These are phyloP conservation scores for Udeniomyces megalosporus DNA, from an alignment of 768 basidiomycete genomes.

Conservation along the genomic window DNA sequence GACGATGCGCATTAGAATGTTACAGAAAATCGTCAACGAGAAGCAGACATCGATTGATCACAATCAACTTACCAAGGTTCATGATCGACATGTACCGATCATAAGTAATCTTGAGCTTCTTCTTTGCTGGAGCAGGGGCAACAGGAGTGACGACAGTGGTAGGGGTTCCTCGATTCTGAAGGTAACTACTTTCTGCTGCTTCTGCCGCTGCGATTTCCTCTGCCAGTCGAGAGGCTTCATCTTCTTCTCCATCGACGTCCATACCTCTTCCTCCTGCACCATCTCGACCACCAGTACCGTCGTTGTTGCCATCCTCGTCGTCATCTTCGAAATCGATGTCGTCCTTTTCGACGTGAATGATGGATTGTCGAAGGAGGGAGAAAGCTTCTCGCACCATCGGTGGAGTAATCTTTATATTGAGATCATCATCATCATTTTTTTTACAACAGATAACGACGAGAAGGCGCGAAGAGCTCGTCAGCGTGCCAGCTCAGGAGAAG, in stretches of 20 bases:
- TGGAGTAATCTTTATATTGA: constrained; percentile 55
- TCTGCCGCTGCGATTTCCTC: constrained; percentile 42
- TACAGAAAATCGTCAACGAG: not conserved
- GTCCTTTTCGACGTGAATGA: constrained; percentile 98
- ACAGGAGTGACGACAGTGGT: constrained; percentile 28
- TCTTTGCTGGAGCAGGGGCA: constrained; percentile 31
- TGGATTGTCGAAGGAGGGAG: constrained; percentile 81
- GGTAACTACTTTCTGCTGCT: constrained; percentile 21
- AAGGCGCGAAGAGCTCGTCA: not conserved
- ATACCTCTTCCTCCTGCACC: constrained; percentile 34
- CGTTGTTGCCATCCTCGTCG: constrained; percentile 42
- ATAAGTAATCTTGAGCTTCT: constrained; percentile 81
- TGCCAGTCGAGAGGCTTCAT: constrained; percentile 25
- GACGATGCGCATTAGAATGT: not conserved
- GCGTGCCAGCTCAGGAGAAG: no score
- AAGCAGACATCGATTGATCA: not conserved
- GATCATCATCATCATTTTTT: not conserved
- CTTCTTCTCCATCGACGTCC: constrained; percentile 33
- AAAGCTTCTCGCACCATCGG: constrained; percentile 92
- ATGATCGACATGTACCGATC: constrained; percentile 86
- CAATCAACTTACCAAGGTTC: constrained; percentile 38
- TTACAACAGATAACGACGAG: no score
- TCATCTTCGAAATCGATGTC: constrained; percentile 82
- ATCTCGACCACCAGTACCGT: constrained; percentile 36
- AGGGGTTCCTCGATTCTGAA: constrained; percentile 22